Base-by-base conservation (phyloP, 768 basidiomycete species). In the Macrolepiota dolichaula region DNA sequence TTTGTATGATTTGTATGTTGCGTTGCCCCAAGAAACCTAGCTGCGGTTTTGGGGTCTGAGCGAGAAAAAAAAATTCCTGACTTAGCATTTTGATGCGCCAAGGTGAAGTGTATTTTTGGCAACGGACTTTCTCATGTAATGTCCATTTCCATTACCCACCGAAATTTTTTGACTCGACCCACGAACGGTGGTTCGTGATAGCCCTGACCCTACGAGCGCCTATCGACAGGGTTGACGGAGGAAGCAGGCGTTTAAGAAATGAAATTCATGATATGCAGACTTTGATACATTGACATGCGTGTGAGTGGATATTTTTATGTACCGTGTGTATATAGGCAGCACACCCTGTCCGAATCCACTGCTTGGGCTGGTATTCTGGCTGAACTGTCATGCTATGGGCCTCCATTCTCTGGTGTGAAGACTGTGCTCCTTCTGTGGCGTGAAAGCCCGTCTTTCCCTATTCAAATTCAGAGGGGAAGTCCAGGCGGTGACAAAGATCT, bases 401-500 rank as follows among this genome's bases (percentile, higher is more conserved):
- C n/a, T n/a, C n/a, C n/a, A n/a, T n/a, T n/a, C n/a, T n/a, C n/a
- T n/a, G n/a, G n/a, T n/a, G n/a, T n/a, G n/a, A n/a, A n/a, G n/a
- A n/a, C n/a, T n/a, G n/a, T n/a, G n/a, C n/a, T n/a, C n/a, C n/a
- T n/a, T n/a, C n/a, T n/a, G n/a, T n/a, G n/a, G n/a, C n/a, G n/a
- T n/a, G n/a, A n/a, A n/a, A n/a, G n/a, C n/a, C n/a, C n/a, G n/a
- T n/a, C n/a, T n/a, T n/a, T n/a, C n/a, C n/a, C n/a, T n/a, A n/a
- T n/a, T n/a, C n/a, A 24, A 22, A 49, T 24, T 27, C 40, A 42
- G 27, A 35, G 25, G n/a, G n/a, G 11, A 17, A n/a, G 32, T 44
- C 2, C 12, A 27, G 15, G 24, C 35, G 49, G 15, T 60, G 59
- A 60, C 59, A 35, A 44, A 32, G 19, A 60, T 60, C 59, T 59